Base-by-base conservation (phyloP, 23 red algal genomes). In the Gracilaria caudata region DNA sequence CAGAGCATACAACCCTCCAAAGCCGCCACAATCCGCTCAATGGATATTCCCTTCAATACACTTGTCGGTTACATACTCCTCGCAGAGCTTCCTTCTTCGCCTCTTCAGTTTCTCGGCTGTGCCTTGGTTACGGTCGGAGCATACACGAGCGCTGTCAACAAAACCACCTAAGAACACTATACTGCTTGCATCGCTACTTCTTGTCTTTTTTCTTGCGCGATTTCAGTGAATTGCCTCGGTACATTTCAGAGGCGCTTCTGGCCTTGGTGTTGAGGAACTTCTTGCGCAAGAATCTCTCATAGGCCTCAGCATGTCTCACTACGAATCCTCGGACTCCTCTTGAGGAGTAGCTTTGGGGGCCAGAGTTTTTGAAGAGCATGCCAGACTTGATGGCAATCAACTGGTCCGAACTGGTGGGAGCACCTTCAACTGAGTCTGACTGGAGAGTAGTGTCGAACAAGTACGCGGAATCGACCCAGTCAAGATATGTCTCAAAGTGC, bases 401-500 rank as follows among this genome's bases (percentile, higher is more conserved):
- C 35, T 83, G 60, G 16, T 70, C 68, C 6, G 59, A 33, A 35
- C 53, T 25, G 9, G 77, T 23, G 8, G 61, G 61, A 0, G 38
- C 28, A 17, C 51, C 26, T 1, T 45, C 64, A 1, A 28, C 40
- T 4, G 41, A n/a, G 17, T 64, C 70, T 16, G 74, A 61, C 0
- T 46, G 44, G 5, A 84, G 51, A 24, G 81, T 80, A 17, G 80
- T 86, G 73, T 93, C 90, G 32, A 93, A 86, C 3, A 93, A 71
- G 26, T 93, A 93, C 14, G 72, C 72, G 1, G 80, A 81, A 51
- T 93, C 90, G 10, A 93, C 56, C 72, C 85, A 63, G 55, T 79
- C 74, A 47, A 86, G 58, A 58, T 93, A 93, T 14, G 38, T 54
- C 51, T 93, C 90, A 93, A 93, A 93, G 32, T 93, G 80, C 47